Evolutionary conservation across 352 stramenopile species (phyloP).

Genomic region (Thalassiosira oceanica): DNA sequence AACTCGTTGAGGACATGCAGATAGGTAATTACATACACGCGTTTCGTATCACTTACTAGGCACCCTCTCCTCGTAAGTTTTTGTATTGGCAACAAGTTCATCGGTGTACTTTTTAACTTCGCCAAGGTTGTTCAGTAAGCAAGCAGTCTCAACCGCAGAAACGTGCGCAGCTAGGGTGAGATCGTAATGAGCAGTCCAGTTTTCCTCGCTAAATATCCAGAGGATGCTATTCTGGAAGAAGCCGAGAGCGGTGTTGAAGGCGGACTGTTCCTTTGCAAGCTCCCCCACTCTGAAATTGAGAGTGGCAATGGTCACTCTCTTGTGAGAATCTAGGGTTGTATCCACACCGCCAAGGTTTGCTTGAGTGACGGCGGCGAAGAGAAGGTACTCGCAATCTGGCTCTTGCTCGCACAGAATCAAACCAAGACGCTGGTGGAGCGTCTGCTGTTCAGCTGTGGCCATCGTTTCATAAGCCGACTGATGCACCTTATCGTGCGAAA

Average conservation of each 20-base stretch:
- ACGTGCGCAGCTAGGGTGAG: constrained; percentile 12
- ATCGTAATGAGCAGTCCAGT: constrained; percentile 8
- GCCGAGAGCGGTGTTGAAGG: constrained; percentile 7
- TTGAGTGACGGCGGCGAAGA: constrained; percentile 12
- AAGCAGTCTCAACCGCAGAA: constrained; percentile 4
- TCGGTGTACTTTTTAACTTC: neutral
- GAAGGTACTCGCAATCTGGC: neutral
- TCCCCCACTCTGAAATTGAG: constrained; percentile 18
- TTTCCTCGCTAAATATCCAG: constrained; percentile 1
- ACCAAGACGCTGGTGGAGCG: constrained; percentile 31
- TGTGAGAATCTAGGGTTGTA: neutral
- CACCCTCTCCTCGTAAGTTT: constrained; percentile 16
- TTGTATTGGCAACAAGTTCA: constrained; percentile 5
- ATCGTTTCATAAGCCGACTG: constrained; percentile 37
- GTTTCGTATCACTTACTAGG: too few species aligned
- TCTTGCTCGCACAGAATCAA: constrained; percentile 3
- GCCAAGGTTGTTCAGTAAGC: neutral
- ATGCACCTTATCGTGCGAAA: constrained; percentile 33
- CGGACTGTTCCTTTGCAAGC: constrained; percentile 3
- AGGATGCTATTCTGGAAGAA: constrained; percentile 20
- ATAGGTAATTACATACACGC: too few species aligned
- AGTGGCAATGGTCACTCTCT: constrained; percentile 1
- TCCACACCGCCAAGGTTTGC: neutral
- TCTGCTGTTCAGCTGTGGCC: constrained; percentile 2
- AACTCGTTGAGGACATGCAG: too few species aligned